phyloP scores from a whole-genome alignment of 1,139 yeast species.

The Blastobotrys illinoisensis region DNA sequence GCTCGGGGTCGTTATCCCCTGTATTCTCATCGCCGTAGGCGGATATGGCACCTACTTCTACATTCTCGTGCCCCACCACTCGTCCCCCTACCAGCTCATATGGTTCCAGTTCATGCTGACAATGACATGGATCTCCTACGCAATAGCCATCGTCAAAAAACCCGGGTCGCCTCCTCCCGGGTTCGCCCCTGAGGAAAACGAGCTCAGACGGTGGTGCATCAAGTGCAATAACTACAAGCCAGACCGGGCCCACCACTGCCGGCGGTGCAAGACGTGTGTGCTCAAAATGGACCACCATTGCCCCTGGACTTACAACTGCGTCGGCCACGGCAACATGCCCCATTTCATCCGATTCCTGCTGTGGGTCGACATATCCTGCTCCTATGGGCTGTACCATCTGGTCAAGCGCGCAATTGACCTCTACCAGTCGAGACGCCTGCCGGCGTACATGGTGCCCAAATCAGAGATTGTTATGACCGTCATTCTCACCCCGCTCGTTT shows the following conservation, averaged over 20 bases:
- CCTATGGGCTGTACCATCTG: slow-evolving; percentile 44
- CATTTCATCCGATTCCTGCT: slow-evolving; percentile 74
- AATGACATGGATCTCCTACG: slow-evolving; percentile 69
- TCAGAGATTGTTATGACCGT: slow-evolving; percentile 53
- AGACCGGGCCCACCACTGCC: slow-evolving; percentile 76
- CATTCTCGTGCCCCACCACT: slow-evolving; percentile 43
- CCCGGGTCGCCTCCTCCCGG: slow-evolving; percentile 56
- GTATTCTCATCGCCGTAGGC: slow-evolving; percentile 49
- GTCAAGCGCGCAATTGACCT: slow-evolving; percentile 39
- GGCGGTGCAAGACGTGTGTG: slow-evolving; percentile 48
- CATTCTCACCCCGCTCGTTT: slow-evolving; percentile 49
- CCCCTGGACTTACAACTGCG: slow-evolving; percentile 85
- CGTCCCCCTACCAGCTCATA: slow-evolving; percentile 40
- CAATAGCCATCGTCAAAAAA: slow-evolving; percentile 48
- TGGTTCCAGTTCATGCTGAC: slow-evolving; percentile 46
- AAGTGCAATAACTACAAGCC: slow-evolving; percentile 68
- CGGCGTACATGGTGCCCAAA: slow-evolving; percentile 53
- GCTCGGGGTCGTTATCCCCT: slow-evolving; percentile 48
- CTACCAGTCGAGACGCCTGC: slow-evolving; percentile 51
- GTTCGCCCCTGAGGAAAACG: slow-evolving; percentile 36
- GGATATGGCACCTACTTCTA: slow-evolving; percentile 64
- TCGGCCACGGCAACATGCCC: slow-evolving; percentile 73
- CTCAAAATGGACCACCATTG: slow-evolving; percentile 82
- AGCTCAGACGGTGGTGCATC: slow-evolving; percentile 58
- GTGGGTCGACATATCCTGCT: slow-evolving; percentile 59